A percentile compares a stretch with the other conserved stretches of the same genome.
Conservation (phyloP, 1,284 basidiomycete species). For the Hemileia vastatrix region DNA sequence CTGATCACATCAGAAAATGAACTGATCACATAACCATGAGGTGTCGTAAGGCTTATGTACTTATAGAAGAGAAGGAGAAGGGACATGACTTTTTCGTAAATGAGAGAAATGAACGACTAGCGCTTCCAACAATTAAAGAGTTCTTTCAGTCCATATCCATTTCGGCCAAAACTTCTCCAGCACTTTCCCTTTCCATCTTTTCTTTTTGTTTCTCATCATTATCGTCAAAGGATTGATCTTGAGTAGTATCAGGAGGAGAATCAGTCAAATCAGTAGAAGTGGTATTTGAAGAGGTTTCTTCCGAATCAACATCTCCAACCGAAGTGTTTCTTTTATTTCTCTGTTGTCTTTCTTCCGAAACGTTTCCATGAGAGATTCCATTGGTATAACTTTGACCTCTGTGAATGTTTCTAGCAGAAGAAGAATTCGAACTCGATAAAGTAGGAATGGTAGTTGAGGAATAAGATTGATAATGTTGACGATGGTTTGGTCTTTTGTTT, state of each 20-base stretch:
- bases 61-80: no score
- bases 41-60: no score
- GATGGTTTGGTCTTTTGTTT: no score
- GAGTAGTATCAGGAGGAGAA: not conserved
- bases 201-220: not conserved
- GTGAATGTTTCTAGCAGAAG: not conserved
- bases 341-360: not conserved
- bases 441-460: no score
- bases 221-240: not conserved
- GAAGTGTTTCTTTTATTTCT: not conserved
- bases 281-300: not conserved
- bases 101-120: no score
- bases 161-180: constrained; percentile 39
- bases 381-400: not conserved
- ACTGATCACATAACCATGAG: no score
- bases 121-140: not conserved
- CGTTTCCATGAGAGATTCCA: not conserved
- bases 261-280: not conserved
- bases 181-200: constrained; percentile 1
- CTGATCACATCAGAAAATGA: no score
- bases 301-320: not conserved
- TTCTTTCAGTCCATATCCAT: constrained; percentile 40
- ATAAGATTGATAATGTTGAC: no score
- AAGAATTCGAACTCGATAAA: not conserved
- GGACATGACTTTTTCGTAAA: no score